A percentile compares a stretch with the other conserved stretches of the same genome.
Conservation (phyloP, 2,329 filamentous ascomycete genomes). For the Dactylella cylindrospora region DNA sequence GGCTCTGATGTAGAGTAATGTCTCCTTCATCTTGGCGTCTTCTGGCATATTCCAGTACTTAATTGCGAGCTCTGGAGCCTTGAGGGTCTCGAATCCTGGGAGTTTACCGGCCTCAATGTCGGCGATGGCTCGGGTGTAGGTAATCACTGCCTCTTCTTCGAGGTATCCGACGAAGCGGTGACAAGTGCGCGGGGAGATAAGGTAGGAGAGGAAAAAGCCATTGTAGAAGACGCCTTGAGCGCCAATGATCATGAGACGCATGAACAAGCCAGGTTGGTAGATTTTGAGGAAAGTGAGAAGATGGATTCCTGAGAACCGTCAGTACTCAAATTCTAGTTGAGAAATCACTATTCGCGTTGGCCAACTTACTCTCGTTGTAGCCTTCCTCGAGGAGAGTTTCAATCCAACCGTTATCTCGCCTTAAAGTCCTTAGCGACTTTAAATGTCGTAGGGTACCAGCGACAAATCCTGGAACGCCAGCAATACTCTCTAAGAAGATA, state of each 20-base stretch:
- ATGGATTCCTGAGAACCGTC: conserved; percentile 64
- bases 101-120: conserved; percentile 84
- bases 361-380: conserved; percentile 71
- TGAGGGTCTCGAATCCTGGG: conserved; percentile 75
- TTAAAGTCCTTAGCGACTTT: conserved; percentile 77
- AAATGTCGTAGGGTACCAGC: conserved; percentile 91
- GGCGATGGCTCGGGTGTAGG: conserved; percentile 83
- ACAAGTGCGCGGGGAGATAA: conserved; percentile 80
- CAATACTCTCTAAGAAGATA: conserved; percentile 91
- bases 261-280: conserved; percentile 80
- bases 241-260: conserved; percentile 86
- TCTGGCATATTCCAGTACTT: conserved; percentile 93
- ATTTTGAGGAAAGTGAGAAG: conserved; percentile 90
- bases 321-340: neutral
- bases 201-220: conserved; percentile 82
- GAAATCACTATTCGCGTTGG: neutral
- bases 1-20: conserved; percentile 85
- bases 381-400: conserved; percentile 86
- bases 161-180: conserved; percentile 97
- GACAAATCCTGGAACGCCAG: conserved; percentile 95
- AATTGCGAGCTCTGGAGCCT: conserved; percentile 83
- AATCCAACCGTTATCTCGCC: conserved; percentile 94
- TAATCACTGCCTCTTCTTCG: conserved; percentile 94
- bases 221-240: conserved; percentile 98
- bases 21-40: conserved; percentile 76